Evolutionary conservation across 169 alveolate species (phyloP).

Genomic region (Eimeria sp.): DNA sequence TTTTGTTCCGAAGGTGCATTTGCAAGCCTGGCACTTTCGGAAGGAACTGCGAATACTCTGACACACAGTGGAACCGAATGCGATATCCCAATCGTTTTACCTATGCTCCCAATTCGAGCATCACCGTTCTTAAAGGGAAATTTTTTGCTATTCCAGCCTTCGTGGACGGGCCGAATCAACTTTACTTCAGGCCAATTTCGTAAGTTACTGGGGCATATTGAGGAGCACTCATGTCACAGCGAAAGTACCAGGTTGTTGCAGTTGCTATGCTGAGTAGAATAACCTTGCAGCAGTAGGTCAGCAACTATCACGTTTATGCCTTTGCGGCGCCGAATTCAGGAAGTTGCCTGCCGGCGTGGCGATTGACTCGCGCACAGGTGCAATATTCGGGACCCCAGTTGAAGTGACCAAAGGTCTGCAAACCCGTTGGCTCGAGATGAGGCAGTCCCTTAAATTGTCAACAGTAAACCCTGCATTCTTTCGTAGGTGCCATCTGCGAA

Average conservation of each 20-base stretch:
- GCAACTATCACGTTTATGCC: not conserved
- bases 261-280: not conserved
- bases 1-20: conserved; percentile 19
- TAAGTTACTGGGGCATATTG: not conserved
- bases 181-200: conserved; percentile 43
- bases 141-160: conserved; percentile 55
- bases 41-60: conserved; percentile 47
- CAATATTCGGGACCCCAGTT: conserved; percentile 65
- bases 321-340: conserved; percentile 6
- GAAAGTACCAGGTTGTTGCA: not conserved
- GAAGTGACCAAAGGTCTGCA: conserved; percentile 26
- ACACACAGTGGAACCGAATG: conserved; percentile 63
- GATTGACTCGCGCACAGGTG: conserved; percentile 63
- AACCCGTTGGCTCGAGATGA: not conserved
- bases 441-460: not conserved
- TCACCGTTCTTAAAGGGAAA: conserved; percentile 21
- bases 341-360: conserved; percentile 59
- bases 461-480: not conserved
- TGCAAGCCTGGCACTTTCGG: conserved; percentile 72
- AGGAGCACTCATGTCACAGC: not conserved
- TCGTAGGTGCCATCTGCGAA: not conserved
- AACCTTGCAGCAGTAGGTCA: not conserved
- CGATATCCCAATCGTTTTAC: conserved; percentile 61
- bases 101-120: conserved; percentile 37
- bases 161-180: conserved; percentile 43